Conservation (phyloP, 352 stramenopile genomes). For the Phytopythium mirpurense region DNA sequence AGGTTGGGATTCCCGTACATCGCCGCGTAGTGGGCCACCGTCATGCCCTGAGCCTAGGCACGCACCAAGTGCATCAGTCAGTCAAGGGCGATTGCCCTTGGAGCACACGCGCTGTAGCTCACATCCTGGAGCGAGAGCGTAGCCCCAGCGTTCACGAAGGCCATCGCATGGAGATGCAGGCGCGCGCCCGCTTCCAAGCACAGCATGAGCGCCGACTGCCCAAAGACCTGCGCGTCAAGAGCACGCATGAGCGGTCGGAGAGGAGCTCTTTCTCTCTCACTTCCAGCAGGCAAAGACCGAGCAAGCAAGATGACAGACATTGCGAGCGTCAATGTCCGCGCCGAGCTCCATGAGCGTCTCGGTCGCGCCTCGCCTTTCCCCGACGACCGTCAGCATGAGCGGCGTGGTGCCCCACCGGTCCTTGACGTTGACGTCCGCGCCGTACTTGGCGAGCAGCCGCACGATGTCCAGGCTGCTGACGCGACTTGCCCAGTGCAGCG, state of each 20-base stretch:
- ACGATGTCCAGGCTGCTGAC: slow-evolving; percentile 73
- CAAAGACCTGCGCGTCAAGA: slow-evolving; percentile 42
- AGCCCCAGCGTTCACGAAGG: slow-evolving; percentile 64
- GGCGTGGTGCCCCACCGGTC: slow-evolving; percentile 74
- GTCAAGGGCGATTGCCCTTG: no score
- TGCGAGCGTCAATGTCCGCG: slow-evolving; percentile 57
- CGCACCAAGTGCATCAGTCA: neutral
- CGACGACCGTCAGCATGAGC: slow-evolving; percentile 74
- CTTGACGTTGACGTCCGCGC: slow-evolving; percentile 65
- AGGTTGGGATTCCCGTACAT: slow-evolving; percentile 50
- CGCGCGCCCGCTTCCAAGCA: slow-evolving; percentile 52
- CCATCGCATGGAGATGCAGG: slow-evolving; percentile 67
- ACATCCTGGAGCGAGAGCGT: slow-evolving; percentile 62
- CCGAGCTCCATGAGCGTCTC: slow-evolving; percentile 68
- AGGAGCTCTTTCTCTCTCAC: neutral
- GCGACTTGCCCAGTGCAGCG: slow-evolving; percentile 72
- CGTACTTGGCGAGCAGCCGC: slow-evolving; percentile 71
- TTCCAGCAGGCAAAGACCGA: no score
- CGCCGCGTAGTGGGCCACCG: slow-evolving; percentile 60
- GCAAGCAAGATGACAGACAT: slow-evolving; percentile 54
- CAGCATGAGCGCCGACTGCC: slow-evolving; percentile 67
- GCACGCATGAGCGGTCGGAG: neutral
- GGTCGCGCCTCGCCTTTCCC: slow-evolving; percentile 51
- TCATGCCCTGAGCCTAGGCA: slow-evolving; percentile 61
- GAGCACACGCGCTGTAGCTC: neutral